These are phyloP conservation scores for Nicotiana otophora DNA, from an alignment of 257 asterid genomes.

Conservation along the genomic window DNA sequence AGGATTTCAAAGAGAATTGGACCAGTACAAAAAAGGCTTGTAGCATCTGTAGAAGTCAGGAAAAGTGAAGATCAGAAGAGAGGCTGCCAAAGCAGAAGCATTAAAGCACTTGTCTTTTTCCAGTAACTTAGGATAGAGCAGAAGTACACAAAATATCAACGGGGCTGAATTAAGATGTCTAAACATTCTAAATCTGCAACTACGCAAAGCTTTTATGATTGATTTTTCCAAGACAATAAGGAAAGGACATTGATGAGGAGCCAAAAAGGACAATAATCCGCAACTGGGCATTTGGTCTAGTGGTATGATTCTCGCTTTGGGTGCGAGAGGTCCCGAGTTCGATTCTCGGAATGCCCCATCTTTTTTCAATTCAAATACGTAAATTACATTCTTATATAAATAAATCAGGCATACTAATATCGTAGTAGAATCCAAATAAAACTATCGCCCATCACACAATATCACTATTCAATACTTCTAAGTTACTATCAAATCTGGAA, in stretches of 20 bases:
- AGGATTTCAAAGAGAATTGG: neutral
- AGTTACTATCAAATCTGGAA: too few relatives aligned
- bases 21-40: neutral
- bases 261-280: neutral
- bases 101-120: neutral
- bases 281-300: constrained; percentile 71
- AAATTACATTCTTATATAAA: too few relatives aligned
- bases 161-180: neutral
- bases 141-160: neutral
- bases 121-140: neutral
- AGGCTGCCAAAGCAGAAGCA: neutral
- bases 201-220: neutral
- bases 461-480: too few relatives aligned
- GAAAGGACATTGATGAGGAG: neutral
- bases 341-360: constrained; percentile 12
- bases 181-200: neutral
- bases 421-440: too few relatives aligned
- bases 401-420: too few relatives aligned
- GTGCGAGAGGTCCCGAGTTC: constrained; percentile 14
- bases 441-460: too few relatives aligned
- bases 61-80: neutral
- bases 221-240: neutral
- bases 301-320: constrained; percentile 80
- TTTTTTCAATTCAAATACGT: neutral
- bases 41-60: neutral